Evolutionary conservation across 164 flowering plant genomes (phyloP).

Genomic region (Malania oleifera): DNA sequence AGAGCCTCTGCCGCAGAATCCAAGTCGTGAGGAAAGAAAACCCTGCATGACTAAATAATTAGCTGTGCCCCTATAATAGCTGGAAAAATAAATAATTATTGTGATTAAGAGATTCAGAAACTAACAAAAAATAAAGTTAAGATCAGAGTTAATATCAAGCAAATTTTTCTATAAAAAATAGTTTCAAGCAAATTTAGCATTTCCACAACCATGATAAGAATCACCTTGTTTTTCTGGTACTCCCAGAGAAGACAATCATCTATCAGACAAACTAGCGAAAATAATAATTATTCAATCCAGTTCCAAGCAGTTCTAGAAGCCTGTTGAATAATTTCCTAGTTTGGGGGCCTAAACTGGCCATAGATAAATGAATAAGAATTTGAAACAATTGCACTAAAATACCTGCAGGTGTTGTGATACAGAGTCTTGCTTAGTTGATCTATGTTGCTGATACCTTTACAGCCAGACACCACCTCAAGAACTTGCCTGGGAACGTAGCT

Average conservation of each 20-base stretch:
- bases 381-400: slow-evolving; percentile 7
- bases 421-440: slow-evolving; percentile 59
- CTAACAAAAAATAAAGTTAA: too few relatives aligned
- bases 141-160: too few relatives aligned
- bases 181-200: too few relatives aligned
- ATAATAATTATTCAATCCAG: too few relatives aligned
- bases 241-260: too few relatives aligned
- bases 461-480: slow-evolving; percentile 93
- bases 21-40: slow-evolving; percentile 92
- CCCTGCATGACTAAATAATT: slow-evolving; percentile 42
- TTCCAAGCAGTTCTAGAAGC: too few relatives aligned
- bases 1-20: slow-evolving; percentile 81
- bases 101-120: too few relatives aligned
- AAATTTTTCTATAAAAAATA: too few relatives aligned
- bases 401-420: slow-evolving; percentile 97
- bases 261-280: too few relatives aligned
- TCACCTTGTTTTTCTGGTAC: too few relatives aligned
- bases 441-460: slow-evolving; percentile 63
- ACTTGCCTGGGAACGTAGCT: slow-evolving; percentile 67
- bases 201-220: too few relatives aligned
- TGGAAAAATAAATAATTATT: neutral
- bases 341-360: neutral
- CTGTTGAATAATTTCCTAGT: too few relatives aligned
- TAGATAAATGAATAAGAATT: neutral
- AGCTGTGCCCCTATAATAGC: neutral